Percentiles rank a stretch among this genome's conserved stretches.
These are phyloP conservation scores for Auricularia sp. DNA, from an alignment of 768 basidiomycete genomes.

Conservation along the genomic window DNA sequence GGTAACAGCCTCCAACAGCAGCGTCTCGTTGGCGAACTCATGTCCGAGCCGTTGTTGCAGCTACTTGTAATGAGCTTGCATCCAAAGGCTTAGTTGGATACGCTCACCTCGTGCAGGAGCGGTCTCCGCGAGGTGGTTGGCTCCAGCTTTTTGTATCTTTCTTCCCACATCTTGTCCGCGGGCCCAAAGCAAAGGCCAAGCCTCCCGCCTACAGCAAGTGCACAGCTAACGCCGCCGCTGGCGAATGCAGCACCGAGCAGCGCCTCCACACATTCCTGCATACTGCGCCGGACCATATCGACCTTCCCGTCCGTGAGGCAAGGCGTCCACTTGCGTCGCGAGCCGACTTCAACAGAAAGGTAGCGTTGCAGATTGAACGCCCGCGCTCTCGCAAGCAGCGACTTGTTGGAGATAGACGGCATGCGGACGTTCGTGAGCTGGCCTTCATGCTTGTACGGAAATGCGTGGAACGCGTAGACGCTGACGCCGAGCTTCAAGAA, in stretches of 20 bases:
- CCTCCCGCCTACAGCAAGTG: conserved; percentile 50
- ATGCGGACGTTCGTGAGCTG: conserved; percentile 60
- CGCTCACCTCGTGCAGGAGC: conserved; percentile 30
- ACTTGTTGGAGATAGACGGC: conserved; percentile 58
- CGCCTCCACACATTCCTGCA: conserved; percentile 88
- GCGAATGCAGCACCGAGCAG: conserved; percentile 67
- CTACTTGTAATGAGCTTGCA: not conserved
- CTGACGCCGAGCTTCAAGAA: conserved; percentile 69
- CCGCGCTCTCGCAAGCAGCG: conserved; percentile 55
- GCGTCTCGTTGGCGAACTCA: conserved; percentile 46
- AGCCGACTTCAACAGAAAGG: conserved; percentile 46
- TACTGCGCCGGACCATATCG: conserved; percentile 42
- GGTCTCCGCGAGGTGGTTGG: conserved; percentile 28
- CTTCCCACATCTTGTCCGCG: conserved; percentile 45
- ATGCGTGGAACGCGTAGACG: conserved; percentile 67
- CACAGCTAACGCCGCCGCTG: conserved; percentile 60
- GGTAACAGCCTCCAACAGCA: conserved; percentile 71
- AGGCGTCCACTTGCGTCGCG: conserved; percentile 52
- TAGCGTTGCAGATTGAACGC: conserved; percentile 52
- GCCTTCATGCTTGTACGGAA: conserved; percentile 72
- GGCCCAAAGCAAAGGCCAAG: conserved; percentile 71
- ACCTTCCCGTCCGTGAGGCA: conserved; percentile 26
- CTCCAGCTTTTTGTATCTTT: conserved; percentile 35
- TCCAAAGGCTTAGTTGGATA: not conserved
- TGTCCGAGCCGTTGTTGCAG: conserved; percentile 64